Conservation (phyloP, 805 yeast species). For the Candida pseudofarinosa region DNA sequence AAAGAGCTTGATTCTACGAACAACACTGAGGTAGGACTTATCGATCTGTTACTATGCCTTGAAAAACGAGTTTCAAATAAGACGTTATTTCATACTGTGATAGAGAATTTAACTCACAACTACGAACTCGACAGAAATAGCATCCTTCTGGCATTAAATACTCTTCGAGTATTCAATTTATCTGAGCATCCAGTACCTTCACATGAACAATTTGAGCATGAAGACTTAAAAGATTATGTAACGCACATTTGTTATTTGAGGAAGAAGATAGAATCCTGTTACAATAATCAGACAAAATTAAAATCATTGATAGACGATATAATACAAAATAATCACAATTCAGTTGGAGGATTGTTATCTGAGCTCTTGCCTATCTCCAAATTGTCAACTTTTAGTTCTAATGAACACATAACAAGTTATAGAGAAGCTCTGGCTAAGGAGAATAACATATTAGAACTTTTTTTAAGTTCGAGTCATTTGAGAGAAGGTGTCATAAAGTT, state of each 20-base stretch:
- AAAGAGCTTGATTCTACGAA: constrained; percentile 13
- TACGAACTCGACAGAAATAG: constrained; percentile 5
- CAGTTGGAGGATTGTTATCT: neutral
- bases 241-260: neutral
- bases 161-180: neutral
- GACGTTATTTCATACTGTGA: constrained; percentile 13
- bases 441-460: neutral
- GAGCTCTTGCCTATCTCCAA: neutral
- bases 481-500: too few species aligned
- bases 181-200: neutral
- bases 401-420: neutral
- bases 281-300: neutral
- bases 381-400: neutral
- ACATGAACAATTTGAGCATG: too few species aligned
- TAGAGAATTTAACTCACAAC: constrained; percentile 17
- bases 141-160: constrained; percentile 1
- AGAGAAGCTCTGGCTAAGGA: neutral
- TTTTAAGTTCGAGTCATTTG: neutral
- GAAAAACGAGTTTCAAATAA: constrained; percentile 8
- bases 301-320: neutral
- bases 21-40: constrained; percentile 22
- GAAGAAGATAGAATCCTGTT: neutral
- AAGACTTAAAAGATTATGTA: neutral
- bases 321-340: neutral
- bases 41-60: constrained; percentile 21